Evolutionary conservation across 2,329 filamentous ascomycete species (phyloP).

Genomic region (Talaromyces sp.): DNA sequence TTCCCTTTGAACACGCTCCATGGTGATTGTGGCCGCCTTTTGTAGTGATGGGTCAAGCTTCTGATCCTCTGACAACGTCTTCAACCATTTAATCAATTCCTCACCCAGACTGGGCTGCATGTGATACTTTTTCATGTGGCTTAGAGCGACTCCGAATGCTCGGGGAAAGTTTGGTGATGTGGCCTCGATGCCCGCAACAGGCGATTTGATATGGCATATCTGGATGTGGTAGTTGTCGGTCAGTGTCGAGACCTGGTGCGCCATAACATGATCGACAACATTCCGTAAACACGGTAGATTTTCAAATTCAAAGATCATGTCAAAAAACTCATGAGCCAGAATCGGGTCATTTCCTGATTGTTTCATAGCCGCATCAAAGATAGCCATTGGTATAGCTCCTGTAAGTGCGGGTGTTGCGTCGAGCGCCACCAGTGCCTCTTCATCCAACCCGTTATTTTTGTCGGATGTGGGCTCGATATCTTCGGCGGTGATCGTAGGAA

Average conservation of each 20-base stretch:
- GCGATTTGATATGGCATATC: slow-evolving; percentile 67
- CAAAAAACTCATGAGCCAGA: slow-evolving; percentile 73
- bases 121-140: slow-evolving; percentile 53
- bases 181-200: slow-evolving; percentile 61
- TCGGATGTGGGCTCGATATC: slow-evolving; percentile 55
- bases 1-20: slow-evolving; percentile 29
- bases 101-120: slow-evolving; percentile 39
- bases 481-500: slow-evolving; percentile 58
- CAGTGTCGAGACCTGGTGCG: slow-evolving; percentile 55
- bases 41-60: slow-evolving; percentile 51
- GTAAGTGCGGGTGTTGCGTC: slow-evolving; percentile 74
- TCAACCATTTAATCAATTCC: slow-evolving; percentile 47
- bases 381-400: slow-evolving; percentile 88
- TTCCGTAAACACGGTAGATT: slow-evolving; percentile 59
- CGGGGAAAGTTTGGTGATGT: slow-evolving; percentile 67
- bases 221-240: slow-evolving; percentile 60
- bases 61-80: slow-evolving; percentile 41
- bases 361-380: slow-evolving; percentile 81
- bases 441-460: slow-evolving; percentile 50
- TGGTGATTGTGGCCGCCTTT: slow-evolving; percentile 45
- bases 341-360: slow-evolving; percentile 65
- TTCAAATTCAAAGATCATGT: slow-evolving; percentile 68
- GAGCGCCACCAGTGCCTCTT: slow-evolving; percentile 58
- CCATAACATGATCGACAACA: slow-evolving; percentile 70
- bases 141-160: slow-evolving; percentile 63